Base-by-base conservation (phyloP, 2,329 filamentous ascomycete genomes). In the Ophiostoma himal-ulmi region DNA sequence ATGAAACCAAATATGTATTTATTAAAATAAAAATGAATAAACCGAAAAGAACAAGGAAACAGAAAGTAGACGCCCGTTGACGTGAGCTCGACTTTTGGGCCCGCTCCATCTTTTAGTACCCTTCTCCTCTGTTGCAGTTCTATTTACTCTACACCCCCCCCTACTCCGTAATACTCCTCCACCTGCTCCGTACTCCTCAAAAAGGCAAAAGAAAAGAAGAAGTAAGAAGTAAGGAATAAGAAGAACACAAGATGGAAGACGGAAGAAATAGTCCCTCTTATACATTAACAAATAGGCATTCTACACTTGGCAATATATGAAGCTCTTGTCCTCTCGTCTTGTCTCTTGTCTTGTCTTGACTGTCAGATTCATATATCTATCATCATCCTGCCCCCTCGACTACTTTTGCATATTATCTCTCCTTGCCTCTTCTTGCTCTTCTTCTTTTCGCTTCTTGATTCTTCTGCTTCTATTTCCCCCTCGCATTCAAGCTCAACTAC, bases 361-460 rank as follows among this genome's bases (percentile, higher is more conserved):
- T 65, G 57, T 34, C 39, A 44, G 68, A 41, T 66, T 66, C 70
- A 54, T 70, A 68, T 70, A 68, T 69, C 67, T 66, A 68, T 54
- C 44, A 68, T 17, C 37, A 41, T 64, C 67, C 65, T 68, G 54
- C 39, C 66, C 65, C 30, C n/a, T 70, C 36, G 26, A 22, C 37
- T 6, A 48, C n/a, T 54, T 39, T 30, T 14, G 36, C 52, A 22
- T 30, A 48, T 48, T 3, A 3, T n/a, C 30, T n/a, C 20, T 57
- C 67, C 30, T 62, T 17, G 4, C 30, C 14, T 36, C 30, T 62
- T 62, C 11, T 14, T n/a, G 5, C 36, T 36, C n/a, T 26, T 26
- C 7, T 10, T 26, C 10, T 26, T 11, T 57, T 14, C 3, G 3
- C 52, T 17, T 17, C 8, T 48, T 48, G 39, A 17, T 57, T 26